These are phyloP conservation scores for Pleoardoris graminearum DNA, from an alignment of 2,329 filamentous ascomycete species.

Conservation along the genomic window DNA sequence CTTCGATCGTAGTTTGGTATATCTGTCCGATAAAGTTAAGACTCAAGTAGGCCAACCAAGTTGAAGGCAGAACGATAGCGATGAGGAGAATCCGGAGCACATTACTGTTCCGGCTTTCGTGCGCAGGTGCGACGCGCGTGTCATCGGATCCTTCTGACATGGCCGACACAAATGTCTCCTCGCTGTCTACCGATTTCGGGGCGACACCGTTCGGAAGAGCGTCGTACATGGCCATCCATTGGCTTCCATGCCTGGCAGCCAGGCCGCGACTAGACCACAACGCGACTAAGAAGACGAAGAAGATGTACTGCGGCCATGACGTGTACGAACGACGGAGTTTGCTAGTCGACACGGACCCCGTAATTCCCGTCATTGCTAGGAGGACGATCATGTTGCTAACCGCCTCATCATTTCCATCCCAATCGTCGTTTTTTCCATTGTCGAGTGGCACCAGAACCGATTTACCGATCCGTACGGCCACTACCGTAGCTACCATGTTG, in stretches of 20 bases:
- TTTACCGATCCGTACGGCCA: slow-evolving; percentile 18
- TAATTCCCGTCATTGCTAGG: slow-evolving; percentile 16
- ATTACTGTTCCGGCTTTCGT: background rate
- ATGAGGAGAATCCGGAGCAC: slow-evolving; percentile 9
- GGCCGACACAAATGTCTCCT: background rate
- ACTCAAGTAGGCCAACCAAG: slow-evolving; percentile 22
- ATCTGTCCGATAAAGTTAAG: slow-evolving; percentile 21
- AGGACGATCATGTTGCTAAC: slow-evolving; percentile 13
- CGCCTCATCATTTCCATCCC: background rate
- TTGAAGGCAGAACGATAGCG: slow-evolving; percentile 12
- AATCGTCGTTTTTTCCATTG: background rate
- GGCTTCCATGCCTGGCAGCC: background rate
- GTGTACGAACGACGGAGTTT: slow-evolving; percentile 28
- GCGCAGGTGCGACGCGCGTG: background rate
- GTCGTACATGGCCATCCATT: slow-evolving; percentile 7
- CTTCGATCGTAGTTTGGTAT: background rate
- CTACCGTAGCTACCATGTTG: slow-evolving; percentile 19
- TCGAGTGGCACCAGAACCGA: slow-evolving; percentile 24
- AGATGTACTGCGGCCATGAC: slow-evolving; percentile 21
- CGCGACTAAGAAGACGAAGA: slow-evolving; percentile 17
- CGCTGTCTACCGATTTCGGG: slow-evolving; percentile 7
- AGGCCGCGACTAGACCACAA: slow-evolving; percentile 1
- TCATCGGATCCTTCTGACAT: background rate
- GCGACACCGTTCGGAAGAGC: background rate
- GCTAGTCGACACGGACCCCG: slow-evolving; percentile 19